phyloP scores from a whole-genome alignment of 371 early-diverging fungal genomes.

The Lichtheimia ornata region DNA sequence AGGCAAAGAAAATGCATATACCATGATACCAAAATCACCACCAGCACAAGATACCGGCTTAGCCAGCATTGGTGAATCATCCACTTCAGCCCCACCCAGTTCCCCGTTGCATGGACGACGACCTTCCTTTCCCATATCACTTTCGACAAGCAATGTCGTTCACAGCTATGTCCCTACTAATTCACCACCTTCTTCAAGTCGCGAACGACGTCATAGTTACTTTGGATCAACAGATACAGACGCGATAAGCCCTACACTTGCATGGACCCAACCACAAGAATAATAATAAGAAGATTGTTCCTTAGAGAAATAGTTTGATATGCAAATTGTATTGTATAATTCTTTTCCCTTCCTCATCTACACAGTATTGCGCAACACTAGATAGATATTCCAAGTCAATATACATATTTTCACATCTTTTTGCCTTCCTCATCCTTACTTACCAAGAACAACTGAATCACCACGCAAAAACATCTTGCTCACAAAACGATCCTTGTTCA shows the following conservation, averaged over 20 bases:
- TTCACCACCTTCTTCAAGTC: slow-evolving; percentile 6
- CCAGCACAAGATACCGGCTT: slow-evolving; percentile 18
- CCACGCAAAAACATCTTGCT: slow-evolving; percentile 98
- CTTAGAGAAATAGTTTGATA: not conserved
- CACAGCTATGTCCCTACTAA: slow-evolving; percentile 21
- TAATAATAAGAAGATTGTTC: not conserved
- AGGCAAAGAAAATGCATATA: slow-evolving; percentile 2
- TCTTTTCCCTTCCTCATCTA: slow-evolving; percentile 11
- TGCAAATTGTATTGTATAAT: not conserved
- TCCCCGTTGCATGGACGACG: not conserved
- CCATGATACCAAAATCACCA: slow-evolving; percentile 7
- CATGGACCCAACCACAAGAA: slow-evolving; percentile 2
- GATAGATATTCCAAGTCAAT: not conserved
- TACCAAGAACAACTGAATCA: slow-evolving; percentile 92
- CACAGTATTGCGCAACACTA: slow-evolving; percentile 30
- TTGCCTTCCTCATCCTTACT: not conserved
- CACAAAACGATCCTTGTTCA: slow-evolving; percentile 98
- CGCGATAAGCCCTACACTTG: not conserved
- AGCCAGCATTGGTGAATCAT: slow-evolving; percentile 17
- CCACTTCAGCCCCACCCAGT: not conserved
- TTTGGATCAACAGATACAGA: not conserved
- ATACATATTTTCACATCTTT: not conserved
- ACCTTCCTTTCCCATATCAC: slow-evolving; percentile 13
- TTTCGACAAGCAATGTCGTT: slow-evolving; percentile 19
- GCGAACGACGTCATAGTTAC: slow-evolving; percentile 15